Percentiles rank a stretch among this genome's conserved stretches.
These are phyloP conservation scores for Aquilaria malaccensis DNA, from an alignment of 345 rosid species.

Conservation along the genomic window DNA sequence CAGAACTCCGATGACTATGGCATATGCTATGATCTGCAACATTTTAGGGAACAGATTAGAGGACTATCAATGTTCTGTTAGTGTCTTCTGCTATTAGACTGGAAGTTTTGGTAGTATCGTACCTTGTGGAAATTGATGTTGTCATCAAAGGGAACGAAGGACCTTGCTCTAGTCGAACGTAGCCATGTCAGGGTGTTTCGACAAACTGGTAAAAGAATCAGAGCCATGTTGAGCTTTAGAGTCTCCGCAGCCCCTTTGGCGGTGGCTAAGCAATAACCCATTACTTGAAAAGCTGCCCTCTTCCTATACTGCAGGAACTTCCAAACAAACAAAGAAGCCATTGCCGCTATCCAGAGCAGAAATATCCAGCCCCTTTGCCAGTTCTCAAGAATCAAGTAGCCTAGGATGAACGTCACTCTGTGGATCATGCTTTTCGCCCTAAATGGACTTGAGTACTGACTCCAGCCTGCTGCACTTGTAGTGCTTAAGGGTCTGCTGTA, in stretches of 20 bases:
- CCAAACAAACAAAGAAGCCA: slow-evolving; percentile 78
- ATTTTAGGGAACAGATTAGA: background rate
- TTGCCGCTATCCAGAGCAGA: slow-evolving; percentile 48
- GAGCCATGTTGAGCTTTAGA: slow-evolving; percentile 95
- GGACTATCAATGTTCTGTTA: background rate
- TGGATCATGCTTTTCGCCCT: slow-evolving; percentile 32
- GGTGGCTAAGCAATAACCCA: slow-evolving; percentile 75
- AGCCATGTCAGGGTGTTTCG: slow-evolving; percentile 94
- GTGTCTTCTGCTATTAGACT: background rate
- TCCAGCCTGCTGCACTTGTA: slow-evolving; percentile 53
- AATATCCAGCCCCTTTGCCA: slow-evolving; percentile 85
- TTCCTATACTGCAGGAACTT: slow-evolving; percentile 71
- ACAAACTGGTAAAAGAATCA: slow-evolving; percentile 88
- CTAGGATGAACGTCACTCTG: slow-evolving; percentile 29
- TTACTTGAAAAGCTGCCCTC: slow-evolving; percentile 66
- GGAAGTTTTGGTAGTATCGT: background rate
- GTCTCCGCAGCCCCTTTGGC: slow-evolving; percentile 99
- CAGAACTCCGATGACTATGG: slow-evolving; percentile 54
- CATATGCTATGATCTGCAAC: slow-evolving; percentile 67
- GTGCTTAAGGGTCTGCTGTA: slow-evolving; percentile 84
- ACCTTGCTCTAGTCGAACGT: slow-evolving; percentile 65
- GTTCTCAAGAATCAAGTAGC: slow-evolving; percentile 56
- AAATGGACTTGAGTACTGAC: slow-evolving; percentile 46
- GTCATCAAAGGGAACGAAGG: slow-evolving; percentile 71
- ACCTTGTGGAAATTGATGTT: slow-evolving; percentile 95